Evolutionary conservation across 768 basidiomycete genomes (phyloP).

Genomic region (Coprinellus aureogranulatus): DNA sequence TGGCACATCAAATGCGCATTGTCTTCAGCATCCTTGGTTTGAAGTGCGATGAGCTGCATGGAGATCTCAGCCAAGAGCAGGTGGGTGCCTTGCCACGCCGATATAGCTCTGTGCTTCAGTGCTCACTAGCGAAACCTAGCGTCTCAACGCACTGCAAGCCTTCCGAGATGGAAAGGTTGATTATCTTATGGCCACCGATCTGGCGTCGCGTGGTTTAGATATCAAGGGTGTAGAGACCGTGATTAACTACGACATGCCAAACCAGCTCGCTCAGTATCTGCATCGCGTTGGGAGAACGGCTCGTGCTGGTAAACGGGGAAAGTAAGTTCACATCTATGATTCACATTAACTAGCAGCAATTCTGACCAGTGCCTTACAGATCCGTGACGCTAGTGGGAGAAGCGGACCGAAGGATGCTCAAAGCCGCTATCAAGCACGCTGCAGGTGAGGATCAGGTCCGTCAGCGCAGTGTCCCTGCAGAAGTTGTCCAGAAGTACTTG

Average conservation of each 20-base stretch:
- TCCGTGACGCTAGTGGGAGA: conserved; percentile 96
- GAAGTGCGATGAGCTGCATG: conserved; percentile 91
- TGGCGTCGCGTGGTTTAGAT: conserved; percentile 93
- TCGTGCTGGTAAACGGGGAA: conserved; percentile 87
- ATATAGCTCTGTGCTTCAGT: neutral
- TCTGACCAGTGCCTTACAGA: conserved; percentile 36
- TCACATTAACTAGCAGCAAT: neutral
- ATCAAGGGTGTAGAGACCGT: conserved; percentile 98
- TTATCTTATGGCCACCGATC: conserved; percentile 93
- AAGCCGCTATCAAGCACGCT: conserved; percentile 90
- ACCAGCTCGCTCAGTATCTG: conserved; percentile 87
- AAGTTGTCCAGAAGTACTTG: conserved; percentile 68
- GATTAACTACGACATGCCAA: conserved; percentile 99
- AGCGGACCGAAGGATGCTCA: conserved; percentile 93
- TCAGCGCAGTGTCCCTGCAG: conserved; percentile 82
- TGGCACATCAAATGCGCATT: conserved; percentile 95
- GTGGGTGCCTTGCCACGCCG: conserved; percentile 37
- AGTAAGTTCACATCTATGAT: conserved; percentile 50
- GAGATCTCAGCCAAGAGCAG: conserved; percentile 95
- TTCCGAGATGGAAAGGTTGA: conserved; percentile 89
- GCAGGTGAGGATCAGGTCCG: conserved; percentile 75
- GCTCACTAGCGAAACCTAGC: conserved; percentile 40
- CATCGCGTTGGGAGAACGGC: conserved; percentile 98
- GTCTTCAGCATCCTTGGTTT: conserved; percentile 87
- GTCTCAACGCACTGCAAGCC: conserved; percentile 77